Evolutionary conservation across 108 stramenopile species (phyloP), one percentile per base, ranked within the genome.

Genomic region (Discostella pseudostelligera): DNA sequence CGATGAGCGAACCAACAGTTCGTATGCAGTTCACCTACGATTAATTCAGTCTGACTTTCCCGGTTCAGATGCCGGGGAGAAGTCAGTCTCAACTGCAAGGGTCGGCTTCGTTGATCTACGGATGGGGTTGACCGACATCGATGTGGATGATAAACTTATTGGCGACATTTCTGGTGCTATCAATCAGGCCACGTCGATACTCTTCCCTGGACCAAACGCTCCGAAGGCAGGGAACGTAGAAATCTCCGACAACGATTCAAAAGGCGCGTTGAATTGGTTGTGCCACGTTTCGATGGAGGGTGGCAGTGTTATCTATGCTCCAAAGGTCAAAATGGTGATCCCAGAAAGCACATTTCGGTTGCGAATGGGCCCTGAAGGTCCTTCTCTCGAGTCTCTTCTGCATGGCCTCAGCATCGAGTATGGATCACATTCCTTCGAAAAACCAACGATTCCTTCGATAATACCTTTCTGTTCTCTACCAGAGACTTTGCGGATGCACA

Each of bases 401-500:
- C 60, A 88, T 16, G 69, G 81, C 9, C 46, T 88, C 1, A 57
- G 74, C 39, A 17, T 92, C 22, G 63, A 74, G 39, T 85, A 80
- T 36, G 87, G 87, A n/a, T 57, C 40, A 22, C 56, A 47, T 35
- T 17, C 17, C 1, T 46, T 63, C 9, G 37, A 69, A 24, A 39
- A 19, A 53, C 25, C 65, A 19, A 56, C 59, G 8, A 59, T 58
- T 12, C 50, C 81, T 22, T 74, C 84, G 14, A 62, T 92, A 44
- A 35, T 40, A 37, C 67, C 76, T 17, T 37, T 92, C 0, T 81
- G 84, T 22, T 29, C 36, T 3, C 67, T 92, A 6, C 86, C 90
- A 11, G 90, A 92, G 65, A 78, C 64, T 48, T 64, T 85, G 37
- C 62, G 87, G 19, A 81, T 88, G 72, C 81, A 83, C 24, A 79